These are phyloP conservation scores for Suhomyces atakaporum DNA, from an alignment of 1,139 yeast species.

Conservation along the genomic window DNA sequence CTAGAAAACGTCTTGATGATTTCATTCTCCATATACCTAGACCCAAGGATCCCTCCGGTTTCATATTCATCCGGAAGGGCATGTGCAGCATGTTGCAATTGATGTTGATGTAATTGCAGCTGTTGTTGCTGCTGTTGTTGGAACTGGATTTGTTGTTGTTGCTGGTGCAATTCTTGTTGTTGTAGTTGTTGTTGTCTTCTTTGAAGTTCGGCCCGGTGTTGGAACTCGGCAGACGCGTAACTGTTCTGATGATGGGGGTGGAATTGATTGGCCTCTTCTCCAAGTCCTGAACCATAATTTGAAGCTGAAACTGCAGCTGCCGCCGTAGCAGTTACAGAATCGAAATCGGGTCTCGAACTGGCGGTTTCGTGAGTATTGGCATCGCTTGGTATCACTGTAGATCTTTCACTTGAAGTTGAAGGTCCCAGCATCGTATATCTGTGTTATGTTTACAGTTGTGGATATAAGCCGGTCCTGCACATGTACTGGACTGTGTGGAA, in stretches of 20 bases:
- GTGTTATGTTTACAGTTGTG: conserved; percentile 13
- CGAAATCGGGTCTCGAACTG: conserved; percentile 16
- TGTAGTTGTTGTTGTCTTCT: conserved; percentile 26
- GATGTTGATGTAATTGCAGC: conserved; percentile 13
- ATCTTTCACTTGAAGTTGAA: conserved; percentile 36
- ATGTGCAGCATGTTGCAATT: conserved; percentile 12
- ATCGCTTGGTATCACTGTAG: conserved; percentile 22
- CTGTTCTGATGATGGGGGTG: conserved; percentile 29
- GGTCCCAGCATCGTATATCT: conserved; percentile 31
- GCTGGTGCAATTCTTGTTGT: conserved; percentile 30
- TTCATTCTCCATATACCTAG: conserved; percentile 45
- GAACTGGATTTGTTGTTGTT: conserved; percentile 29
- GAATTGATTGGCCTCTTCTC: conserved; percentile 27
- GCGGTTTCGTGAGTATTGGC: conserved; percentile 13
- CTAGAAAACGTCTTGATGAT: conserved; percentile 47
- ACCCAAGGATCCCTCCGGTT: conserved; percentile 20
- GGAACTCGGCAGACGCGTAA: conserved; percentile 29
- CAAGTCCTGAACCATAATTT: conserved; percentile 17
- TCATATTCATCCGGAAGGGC: conserved; percentile 17
- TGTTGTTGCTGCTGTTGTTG: conserved; percentile 18
- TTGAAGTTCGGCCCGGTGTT: conserved; percentile 29
- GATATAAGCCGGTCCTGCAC: conserved; percentile 17
- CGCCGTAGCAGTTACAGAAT: conserved; percentile 20
- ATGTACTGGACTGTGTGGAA: conserved; percentile 13
- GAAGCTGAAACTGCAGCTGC: conserved; percentile 26